Conservation (phyloP, 2,329 filamentous ascomycete species). For the Fusarium sp. region DNA sequence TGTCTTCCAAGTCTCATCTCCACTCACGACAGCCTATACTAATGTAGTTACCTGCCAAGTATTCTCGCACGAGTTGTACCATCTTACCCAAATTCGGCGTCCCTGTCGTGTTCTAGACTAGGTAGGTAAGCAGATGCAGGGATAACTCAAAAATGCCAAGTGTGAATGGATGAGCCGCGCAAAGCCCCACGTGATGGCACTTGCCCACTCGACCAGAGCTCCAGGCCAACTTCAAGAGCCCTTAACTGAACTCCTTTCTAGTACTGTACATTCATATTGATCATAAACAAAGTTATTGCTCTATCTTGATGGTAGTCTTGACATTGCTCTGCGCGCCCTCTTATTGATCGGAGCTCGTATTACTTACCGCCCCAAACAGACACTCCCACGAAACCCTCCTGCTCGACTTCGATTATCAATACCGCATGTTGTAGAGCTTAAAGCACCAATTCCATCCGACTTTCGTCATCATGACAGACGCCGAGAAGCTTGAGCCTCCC, state of each 20-base stretch:
- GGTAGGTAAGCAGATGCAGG: slow-evolving; percentile 27
- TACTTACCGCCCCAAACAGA: slow-evolving; percentile 17
- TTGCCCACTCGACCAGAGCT: slow-evolving; percentile 29
- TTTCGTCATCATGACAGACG: slow-evolving; percentile 47
- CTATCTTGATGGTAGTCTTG: slow-evolving; percentile 1
- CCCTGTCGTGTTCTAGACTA: slow-evolving; percentile 26
- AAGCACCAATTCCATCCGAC: slow-evolving; percentile 13
- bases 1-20: slow-evolving; percentile 14
- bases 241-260: slow-evolving; percentile 34
- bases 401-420: slow-evolving; percentile 24
- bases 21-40: slow-evolving; percentile 14
- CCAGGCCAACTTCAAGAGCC: slow-evolving; percentile 27
- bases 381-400: slow-evolving; percentile 27
- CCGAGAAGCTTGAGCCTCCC: slow-evolving; percentile 51
- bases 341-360: slow-evolving; percentile 7
- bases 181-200: slow-evolving; percentile 46
- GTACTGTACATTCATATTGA: slow-evolving; percentile 14
- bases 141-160: slow-evolving; percentile 24
- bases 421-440: slow-evolving; percentile 38
- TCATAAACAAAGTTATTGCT: slow-evolving; percentile 14
- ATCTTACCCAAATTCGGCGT: slow-evolving; percentile 19
- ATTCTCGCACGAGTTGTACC: slow-evolving; percentile 5
- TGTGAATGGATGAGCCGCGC: slow-evolving; percentile 35
- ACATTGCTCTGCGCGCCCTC: slow-evolving; percentile 8
- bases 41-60: slow-evolving; percentile 18